Percentiles rank a stretch among this genome's conserved stretches.
Conservation (phyloP, 2,329 filamentous ascomycete genomes). For the Esteya vermicola region DNA sequence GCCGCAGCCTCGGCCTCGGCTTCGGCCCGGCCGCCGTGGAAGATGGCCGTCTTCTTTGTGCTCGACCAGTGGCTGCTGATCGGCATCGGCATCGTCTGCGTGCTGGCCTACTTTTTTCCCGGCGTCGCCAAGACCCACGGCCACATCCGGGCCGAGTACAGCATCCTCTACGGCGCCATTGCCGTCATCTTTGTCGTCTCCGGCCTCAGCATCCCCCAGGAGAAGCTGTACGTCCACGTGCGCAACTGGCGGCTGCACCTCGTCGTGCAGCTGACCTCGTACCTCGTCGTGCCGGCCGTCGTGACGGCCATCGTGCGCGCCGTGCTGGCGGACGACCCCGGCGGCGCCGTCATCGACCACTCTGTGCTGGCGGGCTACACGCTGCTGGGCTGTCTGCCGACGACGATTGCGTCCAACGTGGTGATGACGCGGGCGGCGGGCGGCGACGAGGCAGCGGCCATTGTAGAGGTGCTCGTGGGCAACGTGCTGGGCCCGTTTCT, state of each 20-base stretch:
- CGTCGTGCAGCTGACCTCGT: conserved; percentile 53
- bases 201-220: conserved; percentile 47
- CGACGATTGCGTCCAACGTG: conserved; percentile 59
- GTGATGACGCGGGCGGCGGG: conserved; percentile 54
- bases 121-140: conserved; percentile 33
- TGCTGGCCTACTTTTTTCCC: conserved; percentile 30
- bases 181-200: conserved; percentile 58
- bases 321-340: conserved; percentile 28
- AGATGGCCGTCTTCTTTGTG: conserved; percentile 19
- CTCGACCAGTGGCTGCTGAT: conserved; percentile 51
- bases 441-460: conserved; percentile 25
- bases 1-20: too few species aligned
- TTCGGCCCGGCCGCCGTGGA: too few species aligned
- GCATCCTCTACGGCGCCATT: conserved; percentile 54
- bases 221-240: conserved; percentile 2
- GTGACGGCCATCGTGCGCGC: conserved; percentile 28
- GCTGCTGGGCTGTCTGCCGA: conserved; percentile 53
- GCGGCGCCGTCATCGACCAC: conserved; percentile 44
- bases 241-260: conserved; percentile 40
- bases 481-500: conserved; percentile 57
- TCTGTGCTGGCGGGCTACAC: conserved; percentile 55
- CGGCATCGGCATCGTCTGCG: conserved; percentile 39
- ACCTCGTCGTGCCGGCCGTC: conserved; percentile 49
- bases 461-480: conserved; percentile 56
- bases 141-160: conserved; percentile 38